A percentile compares a stretch with the other conserved stretches of the same genome.
Conservation (phyloP, 371 early-diverging fungal species). For the Vavraia culicis region DNA sequence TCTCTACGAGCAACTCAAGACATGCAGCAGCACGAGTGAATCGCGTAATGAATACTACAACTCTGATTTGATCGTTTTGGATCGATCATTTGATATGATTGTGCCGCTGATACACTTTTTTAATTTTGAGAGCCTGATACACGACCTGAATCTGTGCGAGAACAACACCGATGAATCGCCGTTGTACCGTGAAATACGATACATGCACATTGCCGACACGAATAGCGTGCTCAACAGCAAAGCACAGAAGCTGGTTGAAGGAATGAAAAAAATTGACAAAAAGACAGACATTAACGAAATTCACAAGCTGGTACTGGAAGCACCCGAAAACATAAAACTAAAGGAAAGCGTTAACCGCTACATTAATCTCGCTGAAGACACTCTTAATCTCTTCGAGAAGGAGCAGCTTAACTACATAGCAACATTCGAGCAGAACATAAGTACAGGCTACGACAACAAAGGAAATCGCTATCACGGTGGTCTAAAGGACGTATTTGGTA, state of each 20-base stretch:
- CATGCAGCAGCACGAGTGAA: neutral
- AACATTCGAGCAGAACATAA: conserved; percentile 34
- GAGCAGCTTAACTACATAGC: conserved; percentile 15
- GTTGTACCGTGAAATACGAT: conserved; percentile 34
- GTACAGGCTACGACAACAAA: conserved; percentile 28
- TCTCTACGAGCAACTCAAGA: neutral
- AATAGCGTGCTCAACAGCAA: conserved; percentile 26
- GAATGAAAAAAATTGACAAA: conserved; percentile 23
- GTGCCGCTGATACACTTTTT: conserved; percentile 42
- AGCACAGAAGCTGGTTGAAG: conserved; percentile 21
- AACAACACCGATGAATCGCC: conserved; percentile 3
- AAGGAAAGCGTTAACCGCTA: conserved; percentile 32
- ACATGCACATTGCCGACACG: conserved; percentile 40
- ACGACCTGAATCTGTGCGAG: conserved; percentile 19
- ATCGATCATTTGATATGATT: conserved; percentile 37
- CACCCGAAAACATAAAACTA: conserved; percentile 37
- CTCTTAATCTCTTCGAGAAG: conserved; percentile 28
- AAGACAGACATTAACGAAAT: conserved; percentile 28
- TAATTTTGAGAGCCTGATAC: conserved; percentile 36
- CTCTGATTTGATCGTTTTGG: conserved; percentile 32
- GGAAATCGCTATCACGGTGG: conserved; percentile 21
- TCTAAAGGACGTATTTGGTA: conserved; percentile 23
- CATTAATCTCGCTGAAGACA: conserved; percentile 26
- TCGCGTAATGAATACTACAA: conserved; percentile 5
- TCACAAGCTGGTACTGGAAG: conserved; percentile 38